Base-by-base conservation (phyloP, 306 rosid genomes). In the Prosopis cineraria region DNA sequence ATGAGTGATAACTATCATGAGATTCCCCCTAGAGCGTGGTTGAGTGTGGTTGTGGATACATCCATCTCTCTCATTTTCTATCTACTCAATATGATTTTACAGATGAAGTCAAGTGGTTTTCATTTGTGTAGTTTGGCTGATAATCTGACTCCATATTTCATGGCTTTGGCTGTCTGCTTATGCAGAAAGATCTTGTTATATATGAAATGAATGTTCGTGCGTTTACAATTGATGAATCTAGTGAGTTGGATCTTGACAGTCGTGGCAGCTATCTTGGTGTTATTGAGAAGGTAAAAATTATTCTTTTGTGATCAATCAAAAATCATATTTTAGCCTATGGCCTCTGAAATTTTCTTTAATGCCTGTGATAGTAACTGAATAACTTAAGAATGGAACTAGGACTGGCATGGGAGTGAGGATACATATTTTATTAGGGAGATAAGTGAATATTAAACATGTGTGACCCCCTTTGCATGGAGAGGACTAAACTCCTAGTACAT, bases 121-220 rank as follows among this genome's bases (percentile, higher is more conserved):
- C n/a, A 33, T 63, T 33, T 31, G 25, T 33, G 68, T 63, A 17
- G 47, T 65, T 80, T 60, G 73, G 58, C 52, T 78, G 81, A 53
- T 68, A 41, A 74, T 75, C 29, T 68, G 43, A 65, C 55, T 29
- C 63, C 56, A 2, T 40, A 73, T 78, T 47, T 79, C 68, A 36
- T 72, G 7, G 79, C 53, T 74, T 37, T 24, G 37, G 41, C 55
- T 37, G 55, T 52, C 60, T 66, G 31, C 71, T 40, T 77, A 78
- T 85, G 88, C 93, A 93, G 99, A 95, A 93, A 71, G 93, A 95
- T 88, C 96, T 95, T 87, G 93, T 93, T 76, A 85, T 95, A 68
- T 95, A 95, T 58, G 99, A 95, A 88, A 95, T 95, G 99, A 95
- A 87, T 84, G 89, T 95, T 45, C 97, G 97, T 47, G 97, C 94